These are phyloP conservation scores for Tribonema minus DNA, from an alignment of 108 stramenopile genomes.

Conservation along the genomic window DNA sequence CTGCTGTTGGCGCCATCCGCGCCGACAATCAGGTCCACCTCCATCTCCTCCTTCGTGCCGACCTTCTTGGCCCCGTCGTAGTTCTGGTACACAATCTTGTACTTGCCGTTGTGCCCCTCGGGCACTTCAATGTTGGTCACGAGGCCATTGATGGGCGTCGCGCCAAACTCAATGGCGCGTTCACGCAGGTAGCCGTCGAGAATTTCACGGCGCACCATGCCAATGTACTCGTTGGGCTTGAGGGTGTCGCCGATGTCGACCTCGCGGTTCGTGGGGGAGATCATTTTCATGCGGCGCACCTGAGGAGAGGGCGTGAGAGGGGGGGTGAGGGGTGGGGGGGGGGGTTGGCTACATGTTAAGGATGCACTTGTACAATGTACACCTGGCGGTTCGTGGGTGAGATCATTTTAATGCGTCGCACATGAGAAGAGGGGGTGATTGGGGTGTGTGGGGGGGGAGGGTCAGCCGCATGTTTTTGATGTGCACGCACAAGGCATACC, in stretches of 20 bases:
- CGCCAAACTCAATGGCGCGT: conserved; percentile 88
- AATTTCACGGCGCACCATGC: conserved; percentile 95
- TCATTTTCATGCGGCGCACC: conserved; percentile 90
- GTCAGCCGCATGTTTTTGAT: no score
- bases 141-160: conserved; percentile 81
- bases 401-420: no score
- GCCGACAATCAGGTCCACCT: conserved; percentile 86
- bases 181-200: conserved; percentile 90
- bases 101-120: conserved; percentile 56
- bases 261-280: conserved; percentile 88
- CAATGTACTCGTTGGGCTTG: conserved; percentile 93
- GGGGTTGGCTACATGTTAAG: no score
- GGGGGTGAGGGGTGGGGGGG: no score
- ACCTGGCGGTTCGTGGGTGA: no score
- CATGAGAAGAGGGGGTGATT: no score
- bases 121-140: conserved; percentile 87
- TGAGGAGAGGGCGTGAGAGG: no score
- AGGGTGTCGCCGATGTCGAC: conserved; percentile 93
- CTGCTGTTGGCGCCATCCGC: conserved; percentile 96
- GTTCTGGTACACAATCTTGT: conserved; percentile 83
- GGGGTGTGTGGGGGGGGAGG: no score
- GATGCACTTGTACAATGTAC: no score
- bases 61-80: conserved; percentile 65
- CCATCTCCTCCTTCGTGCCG: conserved; percentile 66
- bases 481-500: no score